Conservation (phyloP, 2,329 filamentous ascomycete genomes). For the Cercospora citrullina region DNA sequence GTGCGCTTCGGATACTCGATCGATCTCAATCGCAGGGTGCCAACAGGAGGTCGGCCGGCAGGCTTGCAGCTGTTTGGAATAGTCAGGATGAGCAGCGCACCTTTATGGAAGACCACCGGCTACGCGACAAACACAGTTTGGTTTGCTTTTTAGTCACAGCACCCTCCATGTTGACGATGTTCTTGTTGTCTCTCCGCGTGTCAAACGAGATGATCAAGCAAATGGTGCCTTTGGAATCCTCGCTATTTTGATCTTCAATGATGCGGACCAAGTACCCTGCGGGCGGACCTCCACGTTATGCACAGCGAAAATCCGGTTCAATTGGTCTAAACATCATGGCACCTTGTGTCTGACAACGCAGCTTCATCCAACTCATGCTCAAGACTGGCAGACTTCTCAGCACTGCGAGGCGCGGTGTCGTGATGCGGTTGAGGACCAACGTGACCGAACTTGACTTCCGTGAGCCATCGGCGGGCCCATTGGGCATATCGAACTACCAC, state of each 20-base stretch:
- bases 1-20: not conserved
- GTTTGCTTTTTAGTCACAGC: not conserved
- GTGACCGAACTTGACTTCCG: slow-evolving; percentile 46
- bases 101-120: not conserved
- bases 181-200: not conserved
- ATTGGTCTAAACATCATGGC: not conserved
- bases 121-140: not conserved
- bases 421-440: not conserved
- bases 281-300: not conserved
- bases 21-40: not conserved
- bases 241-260: no score
- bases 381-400: not conserved
- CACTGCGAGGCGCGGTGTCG: not conserved
- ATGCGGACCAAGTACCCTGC: not conserved
- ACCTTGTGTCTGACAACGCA: not conserved
- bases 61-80: not conserved
- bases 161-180: not conserved
- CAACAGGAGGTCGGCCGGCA: not conserved
- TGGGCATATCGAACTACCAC: slow-evolving; percentile 46
- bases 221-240: not conserved
- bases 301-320: not conserved
- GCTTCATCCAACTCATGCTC: not conserved
- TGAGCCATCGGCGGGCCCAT: slow-evolving; percentile 43
- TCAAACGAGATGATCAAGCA: not conserved
- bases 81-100: not conserved